These are phyloP conservation scores for Phalaenopsis hybrid DNA, from an alignment of 116 monocot species.

Conservation along the genomic window DNA sequence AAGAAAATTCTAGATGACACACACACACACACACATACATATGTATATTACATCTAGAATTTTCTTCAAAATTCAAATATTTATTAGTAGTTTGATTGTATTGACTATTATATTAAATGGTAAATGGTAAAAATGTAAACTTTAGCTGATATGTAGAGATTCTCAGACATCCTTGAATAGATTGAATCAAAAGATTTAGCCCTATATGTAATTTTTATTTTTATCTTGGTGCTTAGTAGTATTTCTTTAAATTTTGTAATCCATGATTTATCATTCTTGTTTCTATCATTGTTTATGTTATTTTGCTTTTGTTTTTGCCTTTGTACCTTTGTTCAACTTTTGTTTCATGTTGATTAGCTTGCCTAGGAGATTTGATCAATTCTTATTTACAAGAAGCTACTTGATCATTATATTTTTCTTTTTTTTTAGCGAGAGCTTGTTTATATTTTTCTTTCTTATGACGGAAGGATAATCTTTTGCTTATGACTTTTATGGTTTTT, in stretches of 20 bases:
- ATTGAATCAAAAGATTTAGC: background rate
- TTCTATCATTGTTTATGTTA: background rate
- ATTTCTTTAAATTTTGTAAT: too few relatives aligned
- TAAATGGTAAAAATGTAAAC: background rate
- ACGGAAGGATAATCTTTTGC: background rate
- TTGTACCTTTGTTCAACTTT: background rate
- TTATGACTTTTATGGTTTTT: background rate
- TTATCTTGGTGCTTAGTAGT: too few relatives aligned
- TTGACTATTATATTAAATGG: background rate
- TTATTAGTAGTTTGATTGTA: background rate
- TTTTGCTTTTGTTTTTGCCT: background rate
- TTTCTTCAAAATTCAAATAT: background rate
- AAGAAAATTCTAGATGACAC: too few relatives aligned
- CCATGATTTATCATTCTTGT: background rate
- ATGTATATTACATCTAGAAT: background rate
- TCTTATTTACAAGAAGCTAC: background rate
- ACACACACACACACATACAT: background rate
- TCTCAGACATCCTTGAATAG: background rate
- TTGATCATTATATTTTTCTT: background rate
- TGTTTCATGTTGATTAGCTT: background rate
- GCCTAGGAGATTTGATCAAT: background rate
- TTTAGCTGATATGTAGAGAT: background rate
- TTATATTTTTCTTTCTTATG: background rate
- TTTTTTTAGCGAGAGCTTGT: background rate
- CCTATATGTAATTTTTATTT: background rate